phyloP scores from a whole-genome alignment of 768 basidiomycete genomes.

The Mycena vitilis region DNA sequence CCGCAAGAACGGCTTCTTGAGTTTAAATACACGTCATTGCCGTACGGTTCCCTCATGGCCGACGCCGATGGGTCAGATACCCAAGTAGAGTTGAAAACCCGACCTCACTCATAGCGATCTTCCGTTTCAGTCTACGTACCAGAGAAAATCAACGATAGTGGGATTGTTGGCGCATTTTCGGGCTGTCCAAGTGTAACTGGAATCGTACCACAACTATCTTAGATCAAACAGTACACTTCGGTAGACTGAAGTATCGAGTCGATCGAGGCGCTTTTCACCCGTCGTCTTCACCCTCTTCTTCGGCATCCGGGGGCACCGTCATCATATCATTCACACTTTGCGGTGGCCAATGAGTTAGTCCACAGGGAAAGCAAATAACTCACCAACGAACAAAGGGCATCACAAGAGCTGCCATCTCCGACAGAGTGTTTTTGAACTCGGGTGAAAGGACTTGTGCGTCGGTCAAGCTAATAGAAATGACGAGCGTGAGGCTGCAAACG shows the following conservation, averaged over 20 bases:
- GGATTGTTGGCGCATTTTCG: neutral
- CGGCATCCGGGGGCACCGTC: conserved; percentile 58
- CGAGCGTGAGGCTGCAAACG: conserved; percentile 4
- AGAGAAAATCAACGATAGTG: neutral
- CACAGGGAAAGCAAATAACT: conserved; percentile 35
- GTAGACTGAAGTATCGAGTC: neutral
- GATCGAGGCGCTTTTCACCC: conserved; percentile 15
- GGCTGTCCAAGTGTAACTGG: conserved; percentile 1
- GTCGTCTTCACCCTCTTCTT: conserved; percentile 43
- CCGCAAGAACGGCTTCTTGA: conserved; percentile 35
- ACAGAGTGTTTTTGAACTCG: conserved; percentile 74
- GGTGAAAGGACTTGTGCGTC: conserved; percentile 78
- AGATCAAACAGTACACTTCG: conserved; percentile 2
- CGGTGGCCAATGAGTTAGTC: conserved; percentile 13
- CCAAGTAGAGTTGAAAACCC: neutral
- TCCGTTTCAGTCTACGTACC: conserved; percentile 3
- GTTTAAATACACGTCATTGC: conserved; percentile 32
- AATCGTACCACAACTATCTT: conserved; percentile 16
- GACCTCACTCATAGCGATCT: neutral
- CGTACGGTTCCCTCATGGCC: conserved; percentile 34
- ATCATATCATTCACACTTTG: conserved; percentile 79
- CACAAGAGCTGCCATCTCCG: conserved; percentile 64
- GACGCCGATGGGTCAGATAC: neutral
- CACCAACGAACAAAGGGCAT: conserved; percentile 86
- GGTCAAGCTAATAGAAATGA: conserved; percentile 66